These are phyloP conservation scores for Apiotrichum akiyoshidainum DNA, from an alignment of 1,284 basidiomycete genomes.

Conservation along the genomic window DNA sequence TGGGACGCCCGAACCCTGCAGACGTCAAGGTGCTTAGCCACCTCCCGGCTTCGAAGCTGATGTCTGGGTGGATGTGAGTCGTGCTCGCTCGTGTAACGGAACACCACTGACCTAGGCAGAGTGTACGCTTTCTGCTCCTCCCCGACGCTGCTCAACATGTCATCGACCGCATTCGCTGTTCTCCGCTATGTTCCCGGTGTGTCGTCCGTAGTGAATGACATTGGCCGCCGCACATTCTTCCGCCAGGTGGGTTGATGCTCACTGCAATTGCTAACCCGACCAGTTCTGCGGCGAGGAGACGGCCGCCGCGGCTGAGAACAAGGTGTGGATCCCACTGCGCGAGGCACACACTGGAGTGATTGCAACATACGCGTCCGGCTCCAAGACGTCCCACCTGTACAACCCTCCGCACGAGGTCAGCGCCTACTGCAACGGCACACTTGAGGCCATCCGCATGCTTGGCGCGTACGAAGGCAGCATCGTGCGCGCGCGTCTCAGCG, in stretches of 20 bases:
- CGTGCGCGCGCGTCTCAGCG: background rate
- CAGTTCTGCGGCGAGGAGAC: slow-evolving; percentile 4
- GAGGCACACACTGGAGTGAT: background rate
- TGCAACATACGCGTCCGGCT: background rate
- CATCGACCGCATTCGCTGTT: background rate
- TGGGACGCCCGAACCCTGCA: slow-evolving; percentile 6
- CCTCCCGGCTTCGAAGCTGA: background rate
- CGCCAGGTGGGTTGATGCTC: background rate
- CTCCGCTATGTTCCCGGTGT: background rate
- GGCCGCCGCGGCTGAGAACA: background rate
- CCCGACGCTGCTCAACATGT: background rate
- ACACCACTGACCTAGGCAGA: background rate
- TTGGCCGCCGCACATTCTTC: slow-evolving; percentile 5
- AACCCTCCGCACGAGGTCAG: background rate
- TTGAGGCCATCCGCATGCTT: slow-evolving; percentile 1
- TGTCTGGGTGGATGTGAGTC: slow-evolving; percentile 3
- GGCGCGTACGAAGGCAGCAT: background rate
- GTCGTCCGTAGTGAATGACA: background rate
- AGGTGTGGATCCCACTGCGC: background rate
- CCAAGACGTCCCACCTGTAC: background rate
- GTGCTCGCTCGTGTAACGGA: no score
- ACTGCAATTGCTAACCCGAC: background rate
- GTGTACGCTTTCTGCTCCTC: slow-evolving; percentile 4
- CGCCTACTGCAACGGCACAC: background rate
- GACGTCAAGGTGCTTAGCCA: background rate